Conservation (phyloP, 768 basidiomycete genomes). For the Lanmaoa pseudosensibilis region DNA sequence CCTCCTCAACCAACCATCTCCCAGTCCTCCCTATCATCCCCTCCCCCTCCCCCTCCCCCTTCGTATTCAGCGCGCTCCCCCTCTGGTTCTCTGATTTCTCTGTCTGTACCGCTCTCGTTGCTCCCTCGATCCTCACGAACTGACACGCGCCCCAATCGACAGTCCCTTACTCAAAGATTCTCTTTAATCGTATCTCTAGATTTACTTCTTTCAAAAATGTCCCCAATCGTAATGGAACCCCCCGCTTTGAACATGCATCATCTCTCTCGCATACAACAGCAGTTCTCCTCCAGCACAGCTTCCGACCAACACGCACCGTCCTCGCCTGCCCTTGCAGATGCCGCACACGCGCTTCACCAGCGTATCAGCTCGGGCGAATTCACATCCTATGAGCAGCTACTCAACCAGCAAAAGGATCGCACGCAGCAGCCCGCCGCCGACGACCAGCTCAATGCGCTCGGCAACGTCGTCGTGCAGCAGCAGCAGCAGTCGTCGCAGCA, state of each 20-base stretch:
- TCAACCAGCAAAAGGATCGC: slow-evolving; percentile 33
- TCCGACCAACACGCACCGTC: slow-evolving; percentile 30
- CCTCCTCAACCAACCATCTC: slow-evolving; percentile 21
- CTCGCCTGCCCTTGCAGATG: slow-evolving; percentile 22
- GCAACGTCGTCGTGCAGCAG: slow-evolving; percentile 17
- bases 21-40: too few relatives aligned
- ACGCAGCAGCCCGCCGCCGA: slow-evolving; percentile 17
- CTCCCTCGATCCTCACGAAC: not conserved
- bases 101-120: not conserved
- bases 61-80: not conserved
- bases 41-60: not conserved
- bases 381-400: slow-evolving; percentile 32
- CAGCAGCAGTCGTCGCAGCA: slow-evolving; percentile 9
- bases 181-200: slow-evolving; percentile 36
- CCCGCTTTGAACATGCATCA: slow-evolving; percentile 53
- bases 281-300: slow-evolving; percentile 38
- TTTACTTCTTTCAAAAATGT: slow-evolving; percentile 41
- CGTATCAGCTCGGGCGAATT: slow-evolving; percentile 32
- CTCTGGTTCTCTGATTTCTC: not conserved
- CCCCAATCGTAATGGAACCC: slow-evolving; percentile 57
- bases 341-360: slow-evolving; percentile 30
- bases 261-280: slow-evolving; percentile 51
- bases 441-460: slow-evolving; percentile 14
- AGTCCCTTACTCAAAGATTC: slow-evolving; percentile 23
- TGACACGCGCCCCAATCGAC: slow-evolving; percentile 17